These are phyloP conservation scores for Heterobasidion annosum DNA, from an alignment of 1,284 basidiomycete genomes.

Conservation along the genomic window DNA sequence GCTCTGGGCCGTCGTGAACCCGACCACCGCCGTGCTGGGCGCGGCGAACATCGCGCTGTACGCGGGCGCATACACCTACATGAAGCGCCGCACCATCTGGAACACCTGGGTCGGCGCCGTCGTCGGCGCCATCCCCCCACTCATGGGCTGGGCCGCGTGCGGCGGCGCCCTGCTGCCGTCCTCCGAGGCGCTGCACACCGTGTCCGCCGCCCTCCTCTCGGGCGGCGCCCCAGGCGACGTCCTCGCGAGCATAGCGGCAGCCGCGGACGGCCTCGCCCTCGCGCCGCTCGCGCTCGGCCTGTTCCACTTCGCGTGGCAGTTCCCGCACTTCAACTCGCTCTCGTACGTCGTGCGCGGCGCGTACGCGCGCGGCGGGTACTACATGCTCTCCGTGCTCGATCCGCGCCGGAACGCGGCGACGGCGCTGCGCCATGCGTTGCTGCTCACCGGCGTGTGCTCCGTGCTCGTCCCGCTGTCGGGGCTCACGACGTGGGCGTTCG, in stretches of 20 bases:
- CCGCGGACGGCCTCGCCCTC: conserved; percentile 28
- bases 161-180: conserved; percentile 75
- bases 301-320: conserved; percentile 95
- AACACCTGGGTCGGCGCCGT: conserved; percentile 97
- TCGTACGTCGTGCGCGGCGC: conserved; percentile 81
- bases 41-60: conserved; percentile 85
- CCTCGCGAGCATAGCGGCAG: conserved; percentile 53
- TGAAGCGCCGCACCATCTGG: conserved; percentile 83
- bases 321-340: conserved; percentile 97
- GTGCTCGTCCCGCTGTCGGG: conserved; percentile 81
- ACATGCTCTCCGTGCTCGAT: conserved; percentile 83
- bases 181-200: conserved; percentile 41
- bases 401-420: conserved; percentile 83
- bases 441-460: conserved; percentile 77
- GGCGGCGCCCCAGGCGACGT: conserved; percentile 28
- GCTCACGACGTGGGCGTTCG: conserved; percentile 83
- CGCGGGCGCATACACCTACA: conserved; percentile 86
- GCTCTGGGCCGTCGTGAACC: conserved; percentile 83
- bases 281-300: conserved; percentile 70
- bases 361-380: conserved; percentile 92
- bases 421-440: conserved; percentile 73
- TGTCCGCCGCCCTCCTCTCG: conserved; percentile 48
- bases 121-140: conserved; percentile 88
- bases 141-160: conserved; percentile 98
- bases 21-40: conserved; percentile 81